These are phyloP conservation scores for Austroboletus rostrupii DNA, from an alignment of 1,284 basidiomycete species.

Conservation along the genomic window DNA sequence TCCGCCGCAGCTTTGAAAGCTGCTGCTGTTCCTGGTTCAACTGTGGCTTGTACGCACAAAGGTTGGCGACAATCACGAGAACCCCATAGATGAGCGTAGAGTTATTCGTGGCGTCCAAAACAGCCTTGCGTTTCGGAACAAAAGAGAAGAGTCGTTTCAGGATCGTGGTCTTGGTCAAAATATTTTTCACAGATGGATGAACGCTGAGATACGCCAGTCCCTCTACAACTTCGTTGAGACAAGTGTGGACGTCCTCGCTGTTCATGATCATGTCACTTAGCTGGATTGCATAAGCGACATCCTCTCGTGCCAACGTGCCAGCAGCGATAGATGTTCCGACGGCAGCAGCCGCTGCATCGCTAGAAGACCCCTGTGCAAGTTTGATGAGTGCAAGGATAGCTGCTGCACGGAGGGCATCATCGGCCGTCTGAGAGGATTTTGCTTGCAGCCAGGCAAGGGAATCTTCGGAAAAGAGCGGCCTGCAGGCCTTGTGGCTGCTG, in stretches of 20 bases:
- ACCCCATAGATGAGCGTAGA: constrained; percentile 72
- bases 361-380: constrained; percentile 54
- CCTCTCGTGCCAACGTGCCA: constrained; percentile 32
- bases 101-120: constrained; percentile 28
- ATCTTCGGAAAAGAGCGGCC: constrained; percentile 54
- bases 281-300: constrained; percentile 48
- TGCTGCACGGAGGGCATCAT: constrained; percentile 51
- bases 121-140: constrained; percentile 47
- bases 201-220: constrained; percentile 79
- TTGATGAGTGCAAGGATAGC: constrained; percentile 78
- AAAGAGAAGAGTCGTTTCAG: constrained; percentile 60
- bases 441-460: constrained; percentile 59
- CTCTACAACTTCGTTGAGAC: constrained; percentile 68
- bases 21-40: constrained; percentile 79
- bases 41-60: constrained; percentile 66
- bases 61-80: constrained; percentile 68
- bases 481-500: constrained; percentile 66
- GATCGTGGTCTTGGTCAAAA: constrained; percentile 57
- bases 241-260: constrained; percentile 35
- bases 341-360: constrained; percentile 42
- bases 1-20: constrained; percentile 68
- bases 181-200: constrained; percentile 63
- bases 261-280: constrained; percentile 57
- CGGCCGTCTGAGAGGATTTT: constrained; percentile 46
- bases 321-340: constrained; percentile 23